A percentile compares a stretch with the other conserved stretches of the same genome.
Evolutionary conservation across 2,329 filamentous ascomycete species (phyloP).

Genomic region (Whalleya microplaca): DNA sequence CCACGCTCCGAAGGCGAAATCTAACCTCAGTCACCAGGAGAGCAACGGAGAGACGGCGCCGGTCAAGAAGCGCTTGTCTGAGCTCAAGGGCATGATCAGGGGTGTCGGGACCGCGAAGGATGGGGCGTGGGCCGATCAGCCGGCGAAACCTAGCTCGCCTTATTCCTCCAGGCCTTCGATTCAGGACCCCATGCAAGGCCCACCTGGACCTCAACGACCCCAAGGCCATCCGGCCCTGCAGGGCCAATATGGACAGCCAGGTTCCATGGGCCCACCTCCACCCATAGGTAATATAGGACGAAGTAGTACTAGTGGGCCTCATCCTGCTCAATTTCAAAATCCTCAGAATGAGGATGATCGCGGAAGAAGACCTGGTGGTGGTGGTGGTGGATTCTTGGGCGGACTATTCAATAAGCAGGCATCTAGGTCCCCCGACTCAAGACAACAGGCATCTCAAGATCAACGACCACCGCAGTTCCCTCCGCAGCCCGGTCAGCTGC

Average conservation of each 20-base stretch:
- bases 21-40: constrained; percentile 28
- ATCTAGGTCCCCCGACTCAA: constrained; percentile 31
- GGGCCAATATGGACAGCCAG: constrained; percentile 10
- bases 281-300: constrained; percentile 18
- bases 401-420: constrained; percentile 34
- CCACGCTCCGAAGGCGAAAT: constrained; percentile 28
- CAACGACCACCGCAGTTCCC: constrained; percentile 26
- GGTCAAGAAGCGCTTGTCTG: constrained; percentile 36
- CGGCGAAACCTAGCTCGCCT: constrained; percentile 21
- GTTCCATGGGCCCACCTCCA: constrained; percentile 11
- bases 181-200: constrained; percentile 22
- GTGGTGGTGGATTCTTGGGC: constrained; percentile 29
- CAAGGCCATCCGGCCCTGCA: constrained; percentile 10
- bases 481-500: constrained; percentile 27
- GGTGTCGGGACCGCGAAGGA: constrained; percentile 35
- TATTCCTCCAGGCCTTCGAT: constrained; percentile 24
- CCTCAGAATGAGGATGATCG: constrained; percentile 29
- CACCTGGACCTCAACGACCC: constrained; percentile 5
- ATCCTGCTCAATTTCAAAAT: constrained; percentile 20
- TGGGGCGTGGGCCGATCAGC: constrained; percentile 34
- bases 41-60: constrained; percentile 18
- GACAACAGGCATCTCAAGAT: constrained; percentile 19
- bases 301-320: constrained; percentile 18
- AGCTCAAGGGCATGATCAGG: constrained; percentile 38
- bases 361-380: constrained; percentile 31